These are phyloP conservation scores for Seiridium cupressi DNA, from an alignment of 2,329 filamentous ascomycete genomes.

Conservation along the genomic window DNA sequence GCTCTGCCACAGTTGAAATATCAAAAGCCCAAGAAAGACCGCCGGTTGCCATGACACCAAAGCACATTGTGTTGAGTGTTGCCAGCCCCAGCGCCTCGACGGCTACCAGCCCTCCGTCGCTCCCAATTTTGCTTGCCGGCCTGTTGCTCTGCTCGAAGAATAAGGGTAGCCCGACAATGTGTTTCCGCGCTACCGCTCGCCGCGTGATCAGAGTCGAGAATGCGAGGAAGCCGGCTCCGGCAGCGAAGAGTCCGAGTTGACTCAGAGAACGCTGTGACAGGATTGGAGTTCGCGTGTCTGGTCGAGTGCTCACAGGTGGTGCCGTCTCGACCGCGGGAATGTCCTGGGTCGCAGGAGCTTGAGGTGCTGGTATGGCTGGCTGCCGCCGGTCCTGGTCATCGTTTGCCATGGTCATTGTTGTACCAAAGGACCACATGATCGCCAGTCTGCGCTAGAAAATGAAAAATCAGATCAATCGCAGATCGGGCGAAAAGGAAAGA, in stretches of 20 bases:
- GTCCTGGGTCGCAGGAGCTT: neutral
- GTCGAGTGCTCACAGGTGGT: slow-evolving; percentile 8
- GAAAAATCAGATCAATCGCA: neutral
- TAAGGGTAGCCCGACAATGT: slow-evolving; percentile 59
- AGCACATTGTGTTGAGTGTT: slow-evolving; percentile 78
- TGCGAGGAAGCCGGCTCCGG: slow-evolving; percentile 73
- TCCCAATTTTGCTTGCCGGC: slow-evolving; percentile 37
- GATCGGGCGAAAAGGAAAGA: neutral
- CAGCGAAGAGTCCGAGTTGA: slow-evolving; percentile 69
- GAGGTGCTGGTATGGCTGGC: neutral
- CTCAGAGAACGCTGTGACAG: slow-evolving; percentile 50
- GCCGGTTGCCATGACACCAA: slow-evolving; percentile 73
- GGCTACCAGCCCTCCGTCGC: slow-evolving; percentile 70
- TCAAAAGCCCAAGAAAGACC: slow-evolving; percentile 76
- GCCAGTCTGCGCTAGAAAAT: neutral
- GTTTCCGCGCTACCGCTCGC: slow-evolving; percentile 65
- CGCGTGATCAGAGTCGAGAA: slow-evolving; percentile 71
- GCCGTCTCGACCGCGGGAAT: neutral
- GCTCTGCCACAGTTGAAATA: slow-evolving; percentile 66
- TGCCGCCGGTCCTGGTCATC: slow-evolving; percentile 17
- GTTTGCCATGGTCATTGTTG: slow-evolving; percentile 30
- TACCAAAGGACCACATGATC: slow-evolving; percentile 32
- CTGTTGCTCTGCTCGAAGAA: slow-evolving; percentile 68
- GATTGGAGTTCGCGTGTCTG: slow-evolving; percentile 21
- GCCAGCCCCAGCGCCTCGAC: slow-evolving; percentile 81